Evolutionary conservation across 148 eudicot species (phyloP), one percentile per base, ranked within the genome.

Genomic region (Pouteria glomerata): DNA sequence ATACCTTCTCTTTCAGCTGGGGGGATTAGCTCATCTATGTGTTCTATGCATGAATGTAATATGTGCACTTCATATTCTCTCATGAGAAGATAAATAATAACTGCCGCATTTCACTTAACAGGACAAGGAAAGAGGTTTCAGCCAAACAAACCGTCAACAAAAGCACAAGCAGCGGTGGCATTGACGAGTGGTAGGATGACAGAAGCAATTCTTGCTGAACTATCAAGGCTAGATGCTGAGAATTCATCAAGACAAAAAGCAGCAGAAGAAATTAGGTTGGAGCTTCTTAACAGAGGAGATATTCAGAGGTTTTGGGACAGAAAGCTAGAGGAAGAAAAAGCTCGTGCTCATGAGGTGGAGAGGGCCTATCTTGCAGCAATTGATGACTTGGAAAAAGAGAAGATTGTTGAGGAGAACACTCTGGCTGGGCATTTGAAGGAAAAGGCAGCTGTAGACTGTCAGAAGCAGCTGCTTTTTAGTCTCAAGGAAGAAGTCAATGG

Each of bases 111-210:
- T 23, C 13, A 30, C 55, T 77, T 75, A 69, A 69, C 86, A 95
- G 98, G 98, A 57, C 82, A 86, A 76, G 82, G 76, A 73, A 95
- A 83, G 79, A 83, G 98, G 73, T 86, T 91, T 73, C 97, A 91
- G 79, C 96, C 97, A 71, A 80, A 71, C 69, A 95, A 86, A 77
- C 98, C 98, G 60, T 84, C 85, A 79, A 89, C 96, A 65, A 85
- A 84, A 71, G 96, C 90, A 42, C 98, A 91, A 80, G 98, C 88
- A 57, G 97, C 97, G 47, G 97, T 95, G 47, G 93, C 91, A 45
- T 87, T 95, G 27, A 83, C 93, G 37, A 88, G 93, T 69, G 98
- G 97, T 63, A 84, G 90, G 75, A 85, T 86, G 87, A 39, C 63
- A 44, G 88, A 84, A 77, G 83, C 82, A 58, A 82, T 94, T 73